Evolutionary conservation across 495 filamentous ascomycete species (phyloP).

Genomic region (Aspergillus bertholletiae): DNA sequence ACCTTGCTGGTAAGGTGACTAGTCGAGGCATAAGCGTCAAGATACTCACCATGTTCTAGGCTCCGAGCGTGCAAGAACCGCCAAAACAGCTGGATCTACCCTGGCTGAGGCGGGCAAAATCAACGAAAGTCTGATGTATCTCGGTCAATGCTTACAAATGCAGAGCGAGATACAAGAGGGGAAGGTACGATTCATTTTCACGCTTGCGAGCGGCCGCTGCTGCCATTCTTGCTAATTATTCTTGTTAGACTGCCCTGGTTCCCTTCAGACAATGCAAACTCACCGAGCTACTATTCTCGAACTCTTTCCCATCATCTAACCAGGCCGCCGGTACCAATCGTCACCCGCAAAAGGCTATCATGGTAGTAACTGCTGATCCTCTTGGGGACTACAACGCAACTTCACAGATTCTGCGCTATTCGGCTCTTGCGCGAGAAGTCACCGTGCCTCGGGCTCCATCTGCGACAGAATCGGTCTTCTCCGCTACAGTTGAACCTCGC

Average conservation of each 20-base stretch:
- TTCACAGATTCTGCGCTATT: conserved; percentile 92
- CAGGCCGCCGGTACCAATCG: conserved; percentile 45
- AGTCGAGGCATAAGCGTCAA: neutral
- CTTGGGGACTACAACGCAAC: conserved; percentile 94
- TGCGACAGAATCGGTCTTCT: conserved; percentile 59
- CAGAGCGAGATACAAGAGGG: conserved; percentile 75
- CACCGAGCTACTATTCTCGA: conserved; percentile 93
- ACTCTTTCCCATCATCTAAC: conserved; percentile 77
- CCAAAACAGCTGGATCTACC: conserved; percentile 89
- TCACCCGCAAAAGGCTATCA: conserved; percentile 81
- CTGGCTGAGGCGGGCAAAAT: conserved; percentile 96
- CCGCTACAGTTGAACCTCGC: conserved; percentile 34
- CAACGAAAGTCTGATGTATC: conserved; percentile 96
- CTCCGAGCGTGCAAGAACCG: conserved; percentile 87
- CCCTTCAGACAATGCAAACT: conserved; percentile 96
- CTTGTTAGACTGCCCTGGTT: conserved; percentile 72
- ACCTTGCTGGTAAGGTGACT: conserved; percentile 68
- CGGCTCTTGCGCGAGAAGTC: conserved; percentile 87
- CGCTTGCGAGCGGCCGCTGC: neutral
- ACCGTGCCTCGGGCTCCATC: conserved; percentile 87
- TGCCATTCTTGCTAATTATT: conserved; percentile 8
- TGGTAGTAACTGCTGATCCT: conserved; percentile 96
- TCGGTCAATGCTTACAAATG: conserved; percentile 96
- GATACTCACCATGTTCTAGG: conserved; percentile 35
- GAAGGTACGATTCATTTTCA: conserved; percentile 36